Conservation (phyloP, 1,139 yeast species). For the Kodamaea sp. region DNA sequence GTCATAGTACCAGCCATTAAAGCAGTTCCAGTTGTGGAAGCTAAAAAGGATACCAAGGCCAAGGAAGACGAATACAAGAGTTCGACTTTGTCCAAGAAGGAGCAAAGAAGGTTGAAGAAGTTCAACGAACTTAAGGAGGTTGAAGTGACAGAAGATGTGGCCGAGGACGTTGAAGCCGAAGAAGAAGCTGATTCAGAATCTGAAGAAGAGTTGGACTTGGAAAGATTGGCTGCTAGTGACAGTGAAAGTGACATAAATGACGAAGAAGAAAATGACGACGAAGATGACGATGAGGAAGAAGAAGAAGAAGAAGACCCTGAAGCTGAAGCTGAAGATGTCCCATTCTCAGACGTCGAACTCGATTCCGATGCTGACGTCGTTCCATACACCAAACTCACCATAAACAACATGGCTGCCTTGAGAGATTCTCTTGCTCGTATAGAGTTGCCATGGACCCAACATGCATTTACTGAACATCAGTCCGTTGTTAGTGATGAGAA, state of each 20-base stretch:
- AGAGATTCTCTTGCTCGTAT: constrained; percentile 68
- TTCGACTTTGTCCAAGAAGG: constrained; percentile 58
- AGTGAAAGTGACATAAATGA: constrained; percentile 44
- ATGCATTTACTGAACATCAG: constrained; percentile 83
- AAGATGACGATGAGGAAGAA: constrained; percentile 44
- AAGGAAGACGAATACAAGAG: constrained; percentile 43
- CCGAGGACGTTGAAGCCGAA: no score
- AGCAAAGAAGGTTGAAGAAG: constrained; percentile 63
- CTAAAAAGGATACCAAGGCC: constrained; percentile 8
- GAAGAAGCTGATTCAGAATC: constrained; percentile 32
- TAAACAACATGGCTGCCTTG: constrained; percentile 71
- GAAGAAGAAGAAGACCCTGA: constrained; percentile 48
- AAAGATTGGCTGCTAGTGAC: constrained; percentile 57
- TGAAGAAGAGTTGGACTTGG: constrained; percentile 49
- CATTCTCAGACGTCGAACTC: constrained; percentile 75
- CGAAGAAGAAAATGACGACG: constrained; percentile 41
- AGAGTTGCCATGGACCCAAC: constrained; percentile 67
- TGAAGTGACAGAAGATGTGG: constrained; percentile 33
- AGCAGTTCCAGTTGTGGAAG: constrained; percentile 6
- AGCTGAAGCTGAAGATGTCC: constrained; percentile 61
- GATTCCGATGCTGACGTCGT: constrained; percentile 88
- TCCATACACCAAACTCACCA: constrained; percentile 85
- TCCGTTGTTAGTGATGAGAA: constrained; percentile 61
- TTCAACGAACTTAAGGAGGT: constrained; percentile 23
- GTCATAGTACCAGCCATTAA: constrained; percentile 7